These are phyloP conservation scores for Candida nanaspora DNA, from an alignment of 805 yeast genomes.

Conservation along the genomic window DNA sequence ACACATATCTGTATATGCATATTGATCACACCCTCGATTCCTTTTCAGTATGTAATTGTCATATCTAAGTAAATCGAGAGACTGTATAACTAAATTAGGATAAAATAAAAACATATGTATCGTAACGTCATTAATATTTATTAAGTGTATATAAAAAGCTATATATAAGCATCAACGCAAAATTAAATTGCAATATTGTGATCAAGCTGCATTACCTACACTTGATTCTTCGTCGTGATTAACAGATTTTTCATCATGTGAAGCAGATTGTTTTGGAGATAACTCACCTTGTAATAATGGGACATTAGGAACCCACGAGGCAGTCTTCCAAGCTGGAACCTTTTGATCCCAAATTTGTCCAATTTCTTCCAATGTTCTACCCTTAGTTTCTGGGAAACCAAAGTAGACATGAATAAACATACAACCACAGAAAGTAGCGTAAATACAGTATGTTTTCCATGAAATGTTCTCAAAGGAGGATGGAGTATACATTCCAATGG, in stretches of 20 bases:
- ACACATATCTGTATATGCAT: no score
- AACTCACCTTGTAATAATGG: constrained; percentile 11
- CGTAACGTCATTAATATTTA: no score
- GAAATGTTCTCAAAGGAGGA: constrained; percentile 40
- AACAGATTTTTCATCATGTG: background rate
- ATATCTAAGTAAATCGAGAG: no score
- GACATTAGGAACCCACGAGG: constrained; percentile 13
- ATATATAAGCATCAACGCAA: no score
- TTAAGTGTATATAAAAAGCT: no score
- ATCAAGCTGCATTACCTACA: no score
- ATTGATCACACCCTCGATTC: no score
- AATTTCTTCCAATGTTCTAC: constrained; percentile 30
- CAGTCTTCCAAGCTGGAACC: constrained; percentile 19
- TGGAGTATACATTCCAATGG: constrained; percentile 55
- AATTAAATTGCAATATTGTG: no score
- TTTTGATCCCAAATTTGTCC: constrained; percentile 23
- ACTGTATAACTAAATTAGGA: no score
- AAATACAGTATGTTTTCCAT: constrained; percentile 49
- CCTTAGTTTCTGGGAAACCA: constrained; percentile 29
- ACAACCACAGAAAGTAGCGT: constrained; percentile 40
- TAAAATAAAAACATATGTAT: no score
- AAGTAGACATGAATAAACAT: constrained; percentile 32
- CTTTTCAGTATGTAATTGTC: no score
- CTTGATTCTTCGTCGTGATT: background rate
- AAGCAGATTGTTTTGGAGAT: constrained; percentile 1